phyloP scores from a whole-genome alignment of 2,329 filamentous ascomycete species.

The Cryphonectria carpinicola region DNA sequence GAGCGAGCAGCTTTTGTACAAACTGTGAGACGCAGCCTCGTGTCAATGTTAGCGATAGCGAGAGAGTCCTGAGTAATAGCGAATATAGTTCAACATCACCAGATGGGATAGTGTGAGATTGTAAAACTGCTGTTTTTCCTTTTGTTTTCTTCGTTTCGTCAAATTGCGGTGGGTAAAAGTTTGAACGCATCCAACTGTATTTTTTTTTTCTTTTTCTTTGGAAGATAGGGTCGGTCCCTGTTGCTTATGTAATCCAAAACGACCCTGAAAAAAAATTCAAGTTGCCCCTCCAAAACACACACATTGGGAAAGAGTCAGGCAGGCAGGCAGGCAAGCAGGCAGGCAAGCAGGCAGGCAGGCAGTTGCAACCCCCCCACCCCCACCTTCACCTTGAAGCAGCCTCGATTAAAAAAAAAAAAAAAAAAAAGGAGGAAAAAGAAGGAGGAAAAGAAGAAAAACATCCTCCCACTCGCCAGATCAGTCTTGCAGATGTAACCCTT shows the following conservation, averaged over 20 bases:
- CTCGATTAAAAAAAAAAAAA: too few species aligned
- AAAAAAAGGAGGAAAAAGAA: too few species aligned
- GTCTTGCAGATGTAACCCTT: not conserved
- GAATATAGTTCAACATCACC: not conserved
- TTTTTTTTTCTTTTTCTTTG: not conserved
- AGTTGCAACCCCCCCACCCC: not conserved
- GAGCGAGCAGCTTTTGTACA: not conserved
- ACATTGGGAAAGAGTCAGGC: not conserved
- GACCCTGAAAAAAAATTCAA: constrained; percentile 19
- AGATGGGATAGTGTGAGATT: not conserved
- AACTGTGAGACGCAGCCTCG: not conserved
- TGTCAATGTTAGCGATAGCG: constrained; percentile 6
- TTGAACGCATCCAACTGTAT: too few species aligned
- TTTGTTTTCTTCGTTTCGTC: not conserved
- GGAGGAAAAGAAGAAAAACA: not conserved
- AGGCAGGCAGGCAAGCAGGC: not conserved
- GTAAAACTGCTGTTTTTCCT: too few species aligned
- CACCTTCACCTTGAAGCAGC: not conserved
- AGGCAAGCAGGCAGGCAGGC: not conserved
- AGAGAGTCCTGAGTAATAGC: not conserved
- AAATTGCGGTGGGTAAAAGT: too few species aligned
- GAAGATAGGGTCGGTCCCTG: too few species aligned
- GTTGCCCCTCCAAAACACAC: constrained; percentile 7
- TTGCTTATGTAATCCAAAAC: constrained; percentile 18
- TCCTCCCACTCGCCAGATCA: not conserved